Base-by-base conservation (phyloP, 306 rosid species). In the Crotalaria pallida region DNA sequence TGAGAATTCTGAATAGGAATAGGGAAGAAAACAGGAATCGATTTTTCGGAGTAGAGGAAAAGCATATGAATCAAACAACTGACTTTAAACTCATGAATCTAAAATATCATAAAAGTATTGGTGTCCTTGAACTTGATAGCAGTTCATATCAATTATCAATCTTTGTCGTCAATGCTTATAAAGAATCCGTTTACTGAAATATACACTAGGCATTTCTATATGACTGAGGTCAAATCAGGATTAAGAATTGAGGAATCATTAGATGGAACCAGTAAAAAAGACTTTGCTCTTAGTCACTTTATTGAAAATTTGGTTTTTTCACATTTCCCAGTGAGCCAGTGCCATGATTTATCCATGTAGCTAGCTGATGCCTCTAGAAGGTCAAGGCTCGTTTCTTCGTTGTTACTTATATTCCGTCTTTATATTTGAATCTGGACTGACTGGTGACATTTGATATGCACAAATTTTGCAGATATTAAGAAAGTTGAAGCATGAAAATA, bases 401-500 rank as follows among this genome's bases (percentile, higher is more conserved):
- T 31, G 23, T 29, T 48, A 40, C 31, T 77, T 51, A 17, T 40
- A 41, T 75, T 57, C 15, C 5, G 11, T 65, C 43, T 57, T n/a
- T 59, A 49, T 3, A 1, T 10, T 49, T 45, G 47, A 38, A 55
- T 5, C 0, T 73, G 65, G 68, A 15, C 59, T 73, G 58, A 69
- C 67, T 24, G 15, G 23, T 73, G 75, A 40, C 31, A 41, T 58
- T 8, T 65, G 67, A 13, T 67, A 43, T 61, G n/a, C 22, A 16
- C 21, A 22, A 52, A 61, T 69, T 65, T 81, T 79, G 83, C 88
- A 94, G 99, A 94, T 94, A 75, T 77, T 94, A 27, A 83, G 97
- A 75, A 94, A 91, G 86, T 75, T 94, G 81, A 91, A 94, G 91
- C 99, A 94, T 76, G 97, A 76, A 74, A 90, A 94, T 79, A 91